Evolutionary conservation across 768 basidiomycete genomes (phyloP), one percentile per base, ranked within the genome.

Genomic region (Pulveroboletus ravenelii): DNA sequence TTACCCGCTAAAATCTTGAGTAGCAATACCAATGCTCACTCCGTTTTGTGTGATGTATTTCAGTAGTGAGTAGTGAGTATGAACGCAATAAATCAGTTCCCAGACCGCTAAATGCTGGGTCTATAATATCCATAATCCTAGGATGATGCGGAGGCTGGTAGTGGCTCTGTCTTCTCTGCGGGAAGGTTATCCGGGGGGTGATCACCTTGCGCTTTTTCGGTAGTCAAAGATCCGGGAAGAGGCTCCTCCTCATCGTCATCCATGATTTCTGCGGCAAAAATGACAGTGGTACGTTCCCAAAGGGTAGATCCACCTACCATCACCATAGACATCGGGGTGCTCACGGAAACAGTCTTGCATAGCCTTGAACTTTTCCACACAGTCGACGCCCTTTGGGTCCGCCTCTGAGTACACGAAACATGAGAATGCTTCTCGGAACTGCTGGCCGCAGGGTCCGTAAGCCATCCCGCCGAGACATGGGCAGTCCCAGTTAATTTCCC

Each of bases 401-500:
- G 84, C 80, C 64, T 96, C 93, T 12, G 92, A 94, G 69, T 80
- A 85, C 7, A 99, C 84, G 60, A 99, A 99, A 72, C 96, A 99
- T 32, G 92, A 91, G 72, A 99, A 99, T 1, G 96, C 95, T 54
- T 86, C 89, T 55, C 86, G 84, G 75, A 99, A 99, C 58, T 97
- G 79, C 53, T 78, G 77, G 9, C 96, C 96, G 62, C 96, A 99
- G 10, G 93, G 93, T 6, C 96, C 95, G 63, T 98, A 78, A 10
- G 95, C 95, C 96, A 99, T 97, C 44, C 96, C 96, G 30, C 96
- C 96, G 8, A 99, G 82, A 68, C 96, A 98, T 1, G 96, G 93
- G 68, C 96, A 99, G 65, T 97, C 96, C 96, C 96, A 99, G 73
- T 99, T 99, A 62, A 99, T 98, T 78, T 97, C 93, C 39, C 96